Evolutionary conservation across 352 stramenopile species (phyloP), one percentile per base, ranked within the genome.

Genomic region (Globisporangium sylvaticum): DNA sequence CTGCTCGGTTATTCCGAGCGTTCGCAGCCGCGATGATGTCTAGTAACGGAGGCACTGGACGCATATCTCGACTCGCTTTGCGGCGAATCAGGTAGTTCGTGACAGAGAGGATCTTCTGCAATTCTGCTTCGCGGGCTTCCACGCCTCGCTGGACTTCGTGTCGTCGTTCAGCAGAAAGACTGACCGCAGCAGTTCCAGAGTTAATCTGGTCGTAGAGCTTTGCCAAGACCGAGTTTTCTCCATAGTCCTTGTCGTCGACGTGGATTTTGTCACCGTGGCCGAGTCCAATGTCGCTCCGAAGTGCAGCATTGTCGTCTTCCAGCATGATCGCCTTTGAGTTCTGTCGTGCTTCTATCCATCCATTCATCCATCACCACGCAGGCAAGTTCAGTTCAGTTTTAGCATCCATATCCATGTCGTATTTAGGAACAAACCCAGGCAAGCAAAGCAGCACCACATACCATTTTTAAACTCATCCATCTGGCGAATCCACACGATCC

Each of bases 201-300:
- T 95, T 95, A 73, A 95, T 92, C 84, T 95, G 57, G 27, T 95
- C 79, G 39, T 89, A 86, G 4, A 96, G 77, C 62, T 91, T 93
- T 3, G 80, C 86, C 10, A 96, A 70, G 14, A 94, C 86, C 44
- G 87, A 94, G 56, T 88, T 87, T 56, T 86, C 77, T 3, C 88
- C 86, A 65, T 90, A 86, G 24, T 85, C 76, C 50, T 83, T 90
- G 66, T 96, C 87, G 37, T 93, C 87, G 32, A 96, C 84, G 59
- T 96, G 87, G 65, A 96, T 93, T 70, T 96, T 96, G 68, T 96
- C 88, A 75, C 88, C 88, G 66, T 96, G 87, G 52, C 78, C 80
- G 31, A 96, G 83, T 1, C 88, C 88, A 67, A 96, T 87, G 50
- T 94, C 86, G 72, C 84, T 86, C 68, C 86, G 77, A n/a, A 96